Conservation (phyloP, 2,329 filamentous ascomycete genomes). For the Aspergillus fischeri region DNA sequence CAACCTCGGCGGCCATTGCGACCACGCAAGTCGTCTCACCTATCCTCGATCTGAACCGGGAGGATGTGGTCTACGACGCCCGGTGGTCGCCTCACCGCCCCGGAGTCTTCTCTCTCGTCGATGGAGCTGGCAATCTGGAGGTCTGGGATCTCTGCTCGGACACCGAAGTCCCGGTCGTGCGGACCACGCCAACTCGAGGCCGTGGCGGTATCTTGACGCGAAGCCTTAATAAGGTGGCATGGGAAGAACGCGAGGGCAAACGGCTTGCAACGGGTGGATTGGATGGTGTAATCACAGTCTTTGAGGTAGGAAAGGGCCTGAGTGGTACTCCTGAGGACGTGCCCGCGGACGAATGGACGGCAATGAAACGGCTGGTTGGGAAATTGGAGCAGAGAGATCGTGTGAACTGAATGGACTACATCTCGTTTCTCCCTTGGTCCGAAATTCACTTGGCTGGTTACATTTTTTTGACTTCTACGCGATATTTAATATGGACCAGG, state of each 20-base stretch:
- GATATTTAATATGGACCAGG: conserved; percentile 12
- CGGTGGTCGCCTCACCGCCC: conserved; percentile 93
- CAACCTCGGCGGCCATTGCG: conserved; percentile 30
- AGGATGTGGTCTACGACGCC: conserved; percentile 95
- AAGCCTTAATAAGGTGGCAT: conserved; percentile 89
- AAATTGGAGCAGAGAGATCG: conserved; percentile 59
- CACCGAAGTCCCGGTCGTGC: conserved; percentile 84
- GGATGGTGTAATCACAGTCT: conserved; percentile 84
- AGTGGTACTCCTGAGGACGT: conserved; percentile 79
- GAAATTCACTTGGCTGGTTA: neutral
- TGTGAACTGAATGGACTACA: conserved; percentile 19
- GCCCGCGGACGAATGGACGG: conserved; percentile 86
- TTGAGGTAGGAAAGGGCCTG: conserved; percentile 72
- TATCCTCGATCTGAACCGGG: conserved; percentile 82
- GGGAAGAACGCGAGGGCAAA: conserved; percentile 87
- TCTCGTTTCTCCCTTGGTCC: neutral
- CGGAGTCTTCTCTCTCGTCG: conserved; percentile 89
- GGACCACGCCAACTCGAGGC: conserved; percentile 64
- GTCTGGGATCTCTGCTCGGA: conserved; percentile 93
- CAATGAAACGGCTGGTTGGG: conserved; percentile 82
- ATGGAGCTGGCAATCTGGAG: conserved; percentile 87
- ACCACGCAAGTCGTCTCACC: conserved; percentile 59
- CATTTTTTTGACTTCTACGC: conserved; percentile 3
- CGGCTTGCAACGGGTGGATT: conserved; percentile 86
- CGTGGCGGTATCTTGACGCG: conserved; percentile 67